phyloP scores from a whole-genome alignment of 192 early-diverging fungal genomes.

The Backusella parvicylindrica region DNA sequence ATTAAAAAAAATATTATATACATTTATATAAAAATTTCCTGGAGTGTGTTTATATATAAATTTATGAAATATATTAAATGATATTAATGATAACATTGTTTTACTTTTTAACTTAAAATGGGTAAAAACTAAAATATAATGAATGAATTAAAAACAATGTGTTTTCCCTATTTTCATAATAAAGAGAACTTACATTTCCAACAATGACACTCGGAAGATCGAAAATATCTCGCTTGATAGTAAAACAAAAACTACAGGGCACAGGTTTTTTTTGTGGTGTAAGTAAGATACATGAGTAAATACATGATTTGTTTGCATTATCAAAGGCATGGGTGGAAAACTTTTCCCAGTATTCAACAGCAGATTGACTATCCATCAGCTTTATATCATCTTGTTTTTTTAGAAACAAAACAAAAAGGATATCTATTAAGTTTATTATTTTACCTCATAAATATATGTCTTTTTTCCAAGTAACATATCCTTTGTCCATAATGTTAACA shows the following conservation, averaged over 20 bases:
- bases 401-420: neutral
- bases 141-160: neutral
- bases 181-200: conserved; percentile 53
- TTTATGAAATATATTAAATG: neutral
- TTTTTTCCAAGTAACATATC: conserved; percentile 77
- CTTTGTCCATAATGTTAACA: conserved; percentile 88
- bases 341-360: conserved; percentile 94
- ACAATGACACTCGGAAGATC: conserved; percentile 89
- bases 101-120: conserved; percentile 9
- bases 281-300: conserved; percentile 84
- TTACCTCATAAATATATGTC: conserved; percentile 79
- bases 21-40: neutral
- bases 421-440: neutral
- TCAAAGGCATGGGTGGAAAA: conserved; percentile 92
- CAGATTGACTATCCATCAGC: conserved; percentile 91
- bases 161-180: neutral
- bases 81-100: neutral
- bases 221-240: conserved; percentile 96
- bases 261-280: conserved; percentile 66
- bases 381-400: conserved; percentile 20
- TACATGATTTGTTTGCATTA: conserved; percentile 83
- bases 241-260: conserved; percentile 92
- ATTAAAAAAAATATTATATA: neutral
- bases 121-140: conserved; percentile 16
- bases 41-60: neutral